A percentile compares a stretch with the other conserved stretches of the same genome.
These are phyloP conservation scores for Panicum miliaceum DNA, from an alignment of 176 grass and related monocot genomes.

Conservation along the genomic window DNA sequence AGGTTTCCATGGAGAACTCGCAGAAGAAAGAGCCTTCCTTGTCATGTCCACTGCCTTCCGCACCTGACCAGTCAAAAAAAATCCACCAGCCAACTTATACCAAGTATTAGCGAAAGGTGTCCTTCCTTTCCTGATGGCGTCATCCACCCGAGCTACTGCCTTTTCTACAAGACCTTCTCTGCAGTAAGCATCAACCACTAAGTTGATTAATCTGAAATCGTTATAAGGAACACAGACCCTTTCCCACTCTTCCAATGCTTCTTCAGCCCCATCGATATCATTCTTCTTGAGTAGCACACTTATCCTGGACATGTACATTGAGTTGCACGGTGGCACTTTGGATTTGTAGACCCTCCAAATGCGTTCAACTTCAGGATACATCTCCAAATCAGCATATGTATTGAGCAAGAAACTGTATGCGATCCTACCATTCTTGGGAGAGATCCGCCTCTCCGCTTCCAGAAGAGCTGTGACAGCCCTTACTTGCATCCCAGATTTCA, in stretches of 20 bases:
- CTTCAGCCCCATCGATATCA: conserved; percentile 52
- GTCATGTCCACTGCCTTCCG: conserved; percentile 58
- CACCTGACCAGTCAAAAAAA: conserved; percentile 47
- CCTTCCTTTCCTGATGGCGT: conserved; percentile 46
- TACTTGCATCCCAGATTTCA: conserved; percentile 42
- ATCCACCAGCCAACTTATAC: conserved; percentile 59
- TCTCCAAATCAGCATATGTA: conserved; percentile 46
- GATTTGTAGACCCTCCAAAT: conserved; percentile 53
- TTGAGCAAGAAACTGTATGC: conserved; percentile 55
- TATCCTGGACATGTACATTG: conserved; percentile 64
- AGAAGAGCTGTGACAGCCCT: conserved; percentile 40
- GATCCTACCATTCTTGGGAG: conserved; percentile 22
- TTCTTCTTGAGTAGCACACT: conserved; percentile 52
- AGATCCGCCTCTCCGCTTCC: conserved; percentile 50
- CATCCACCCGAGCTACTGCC: conserved; percentile 59
- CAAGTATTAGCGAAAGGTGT: conserved; percentile 47
- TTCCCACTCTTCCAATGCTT: conserved; percentile 60
- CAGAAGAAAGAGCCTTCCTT: conserved; percentile 52
- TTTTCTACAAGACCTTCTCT: conserved; percentile 54
- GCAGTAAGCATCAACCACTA: conserved; percentile 60
- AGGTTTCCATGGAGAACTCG: conserved; percentile 45
- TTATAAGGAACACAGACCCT: not conserved
- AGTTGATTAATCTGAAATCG: conserved; percentile 49
- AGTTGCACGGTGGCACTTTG: conserved; percentile 36
- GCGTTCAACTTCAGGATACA: conserved; percentile 38